Evolutionary conservation across 768 basidiomycete genomes (phyloP).

Genomic region (Boletus rubescentipes): DNA sequence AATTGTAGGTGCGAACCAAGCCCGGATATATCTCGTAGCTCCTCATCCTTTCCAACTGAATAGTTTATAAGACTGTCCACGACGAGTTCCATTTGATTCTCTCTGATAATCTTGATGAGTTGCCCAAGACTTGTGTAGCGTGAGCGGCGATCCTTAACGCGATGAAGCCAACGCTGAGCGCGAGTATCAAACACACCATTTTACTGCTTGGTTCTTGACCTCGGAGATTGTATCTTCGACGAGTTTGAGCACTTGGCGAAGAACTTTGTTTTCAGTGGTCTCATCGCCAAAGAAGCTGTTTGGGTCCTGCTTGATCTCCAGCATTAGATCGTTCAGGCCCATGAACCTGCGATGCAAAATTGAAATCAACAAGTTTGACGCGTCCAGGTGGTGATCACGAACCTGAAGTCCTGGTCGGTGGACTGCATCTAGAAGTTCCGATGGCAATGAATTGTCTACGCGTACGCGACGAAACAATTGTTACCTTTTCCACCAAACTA

Average conservation of each 20-base stretch:
- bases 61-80: conserved; percentile 89
- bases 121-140: conserved; percentile 71
- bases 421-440: conserved; percentile 70
- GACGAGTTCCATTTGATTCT: conserved; percentile 78
- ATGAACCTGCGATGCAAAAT: conserved; percentile 66
- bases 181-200: conserved; percentile 58
- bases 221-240: conserved; percentile 96
- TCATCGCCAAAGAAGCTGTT: conserved; percentile 82
- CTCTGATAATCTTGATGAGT: conserved; percentile 85
- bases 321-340: conserved; percentile 93
- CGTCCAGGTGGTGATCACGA: conserved; percentile 20
- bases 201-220: conserved; percentile 97
- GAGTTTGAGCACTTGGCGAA: conserved; percentile 79
- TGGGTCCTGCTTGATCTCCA: conserved; percentile 80
- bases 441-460: conserved; percentile 1
- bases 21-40: conserved; percentile 90
- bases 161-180: not conserved
- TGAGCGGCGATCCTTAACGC: conserved; percentile 1
- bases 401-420: conserved; percentile 90
- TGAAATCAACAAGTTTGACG: conserved; percentile 17
- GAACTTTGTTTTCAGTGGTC: conserved; percentile 76
- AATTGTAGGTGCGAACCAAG: conserved; percentile 55
- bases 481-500: conserved; percentile 78
- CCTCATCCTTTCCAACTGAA: conserved; percentile 85
- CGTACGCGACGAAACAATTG: not conserved